Evolutionary conservation across 805 yeast genomes (phyloP).

Genomic region (Cyberlindnera euphorbiiphila): DNA sequence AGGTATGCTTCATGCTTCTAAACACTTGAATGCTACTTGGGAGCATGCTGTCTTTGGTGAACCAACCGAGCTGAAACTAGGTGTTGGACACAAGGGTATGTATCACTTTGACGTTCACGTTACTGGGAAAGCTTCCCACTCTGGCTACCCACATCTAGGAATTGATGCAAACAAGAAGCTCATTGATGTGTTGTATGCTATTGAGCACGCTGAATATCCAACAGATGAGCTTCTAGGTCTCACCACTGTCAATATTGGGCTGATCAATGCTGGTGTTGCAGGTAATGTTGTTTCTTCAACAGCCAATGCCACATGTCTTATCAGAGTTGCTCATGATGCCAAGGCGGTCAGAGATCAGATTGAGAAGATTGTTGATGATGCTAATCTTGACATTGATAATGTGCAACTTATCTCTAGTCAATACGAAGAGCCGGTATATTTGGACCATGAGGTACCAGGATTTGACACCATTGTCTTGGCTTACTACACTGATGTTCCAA

Average conservation of each 20-base stretch:
- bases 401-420: constrained; percentile 21
- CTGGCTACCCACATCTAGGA: constrained; percentile 70
- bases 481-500: constrained; percentile 52
- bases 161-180: constrained; percentile 56
- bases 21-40: constrained; percentile 41
- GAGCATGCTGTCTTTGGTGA: constrained; percentile 66
- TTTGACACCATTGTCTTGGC: constrained; percentile 50
- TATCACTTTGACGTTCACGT: constrained; percentile 39
- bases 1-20: constrained; percentile 52
- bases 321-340: constrained; percentile 51
- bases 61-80: constrained; percentile 67
- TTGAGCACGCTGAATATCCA: constrained; percentile 46
- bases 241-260: constrained; percentile 60
- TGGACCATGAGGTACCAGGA: constrained; percentile 59
- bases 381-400: constrained; percentile 24
- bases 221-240: constrained; percentile 50
- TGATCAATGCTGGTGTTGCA: constrained; percentile 59
- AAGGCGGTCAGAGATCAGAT: constrained; percentile 33
- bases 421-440: constrained; percentile 33
- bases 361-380: constrained; percentile 31
- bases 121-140: constrained; percentile 59
- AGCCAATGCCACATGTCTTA: constrained; percentile 45
- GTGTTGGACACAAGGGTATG: constrained; percentile 67
- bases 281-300: constrained; percentile 60
- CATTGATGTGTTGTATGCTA: constrained; percentile 44